Base-by-base conservation (phyloP, 2,329 filamentous ascomycete species). In the Ilyonectria destructans region DNA sequence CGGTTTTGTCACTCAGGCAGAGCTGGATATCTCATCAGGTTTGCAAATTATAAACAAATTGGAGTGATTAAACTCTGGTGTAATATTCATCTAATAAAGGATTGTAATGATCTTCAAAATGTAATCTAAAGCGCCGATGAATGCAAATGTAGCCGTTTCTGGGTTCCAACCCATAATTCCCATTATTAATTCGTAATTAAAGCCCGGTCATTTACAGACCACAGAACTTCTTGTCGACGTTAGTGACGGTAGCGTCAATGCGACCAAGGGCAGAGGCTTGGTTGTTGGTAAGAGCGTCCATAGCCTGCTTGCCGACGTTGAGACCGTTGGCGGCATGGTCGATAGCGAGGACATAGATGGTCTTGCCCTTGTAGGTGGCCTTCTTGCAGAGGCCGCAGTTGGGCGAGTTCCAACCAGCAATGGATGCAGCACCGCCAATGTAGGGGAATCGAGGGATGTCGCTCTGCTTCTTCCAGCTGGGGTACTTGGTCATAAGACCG, bases 401-500 rank as follows among this genome's bases (percentile, higher is more conserved):
- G 58, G 81, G 71, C 4, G 85, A 88, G 83, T 89, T 89, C 87
- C 87, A 90, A 62, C 85, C 85, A 19, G 77, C 77, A n/a, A 91
- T 80, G 62, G 81, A 84, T 9, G 84, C 80, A 21, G 83, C 81
- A 33, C 87, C 89, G 35, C 87, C 90, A 67, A 91, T 85, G 79
- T 85, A 82, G 40, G 87, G 85, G 81, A 88, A 90, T 23, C 70
- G 70, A 17, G 84, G 82, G 71, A 89, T 79, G 33, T 84, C 75
- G 61, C 84, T 84, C 80, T 90, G 87, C 1, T 81, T 89, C 59
- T 81, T 77, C 88, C 88, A 92, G 74, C 84, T 85, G 82, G 88
- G 89, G 82, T 89, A 88, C 73, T 84, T 86, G 72, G 87, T 89
- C 69, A 88, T 88, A 64, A 94, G 85, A 61, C 92, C 92, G 80